These are phyloP conservation scores for Aristolochia contorta DNA, from an alignment of 164 flowering plant species.

Conservation along the genomic window DNA sequence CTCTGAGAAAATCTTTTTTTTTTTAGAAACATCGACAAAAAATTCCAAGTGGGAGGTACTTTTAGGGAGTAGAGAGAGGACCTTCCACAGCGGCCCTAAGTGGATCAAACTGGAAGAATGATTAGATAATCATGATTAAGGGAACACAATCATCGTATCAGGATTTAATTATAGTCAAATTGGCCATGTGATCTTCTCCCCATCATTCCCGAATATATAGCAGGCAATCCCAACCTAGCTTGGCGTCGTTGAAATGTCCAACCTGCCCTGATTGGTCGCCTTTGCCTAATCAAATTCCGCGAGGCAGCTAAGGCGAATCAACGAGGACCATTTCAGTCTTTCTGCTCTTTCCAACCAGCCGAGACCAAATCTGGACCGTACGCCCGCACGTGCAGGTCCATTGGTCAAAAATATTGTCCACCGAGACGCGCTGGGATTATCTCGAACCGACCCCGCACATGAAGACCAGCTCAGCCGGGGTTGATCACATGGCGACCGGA, in stretches of 20 bases:
- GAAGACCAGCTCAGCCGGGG: slow-evolving; percentile 2
- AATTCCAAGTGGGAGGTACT: not conserved
- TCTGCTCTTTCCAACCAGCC: not conserved
- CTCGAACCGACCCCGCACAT: slow-evolving; percentile 2
- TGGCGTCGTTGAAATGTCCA: not conserved
- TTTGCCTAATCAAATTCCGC: not conserved
- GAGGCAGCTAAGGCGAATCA: too few species aligned
- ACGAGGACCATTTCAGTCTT: not conserved
- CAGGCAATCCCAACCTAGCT: not conserved
- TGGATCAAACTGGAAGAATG: not conserved
- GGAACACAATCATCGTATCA: not conserved
- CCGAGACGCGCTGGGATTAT: not conserved
- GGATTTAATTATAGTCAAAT: not conserved
- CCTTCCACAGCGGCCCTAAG: not conserved
- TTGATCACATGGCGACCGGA: not conserved
- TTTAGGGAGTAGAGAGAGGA: too few species aligned
- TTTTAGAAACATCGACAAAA: not conserved
- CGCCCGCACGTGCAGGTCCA: not conserved
- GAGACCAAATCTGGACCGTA: slow-evolving; percentile 1
- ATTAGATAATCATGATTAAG: not conserved
- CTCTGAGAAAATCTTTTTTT: not conserved
- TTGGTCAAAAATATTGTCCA: not conserved
- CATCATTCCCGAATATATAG: not conserved
- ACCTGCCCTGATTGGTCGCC: not conserved
- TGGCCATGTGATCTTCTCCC: not conserved